Conservation (phyloP, 345 rosid species). For the Melaleuca alternifolia region DNA sequence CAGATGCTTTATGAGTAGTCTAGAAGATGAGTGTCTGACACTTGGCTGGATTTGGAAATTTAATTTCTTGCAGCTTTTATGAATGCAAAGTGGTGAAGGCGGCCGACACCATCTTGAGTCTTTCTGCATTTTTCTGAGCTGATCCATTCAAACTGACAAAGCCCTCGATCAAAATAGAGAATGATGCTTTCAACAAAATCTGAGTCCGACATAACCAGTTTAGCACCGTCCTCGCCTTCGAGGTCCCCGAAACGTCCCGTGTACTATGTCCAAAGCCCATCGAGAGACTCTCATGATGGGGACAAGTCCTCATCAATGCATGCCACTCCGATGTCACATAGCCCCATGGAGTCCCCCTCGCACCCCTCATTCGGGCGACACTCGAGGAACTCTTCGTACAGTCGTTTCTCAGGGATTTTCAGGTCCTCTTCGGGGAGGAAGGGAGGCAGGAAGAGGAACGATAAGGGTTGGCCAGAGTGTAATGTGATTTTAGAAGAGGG, state of each 20-base stretch:
- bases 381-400: constrained; percentile 73
- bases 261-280: constrained; percentile 80
- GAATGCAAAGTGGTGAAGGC: not conserved
- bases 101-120: not conserved
- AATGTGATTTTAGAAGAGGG: constrained; percentile 71
- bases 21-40: not conserved
- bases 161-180: not conserved
- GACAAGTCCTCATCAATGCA: constrained; percentile 72
- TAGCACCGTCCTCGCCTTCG: constrained; percentile 71
- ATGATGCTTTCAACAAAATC: constrained; percentile 60
- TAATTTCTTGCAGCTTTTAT: not conserved
- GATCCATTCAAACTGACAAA: not conserved
- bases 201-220: constrained; percentile 65
- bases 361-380: constrained; percentile 77
- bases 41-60: not conserved
- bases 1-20: not conserved
- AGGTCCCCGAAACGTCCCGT: constrained; percentile 67
- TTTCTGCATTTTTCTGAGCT: not conserved
- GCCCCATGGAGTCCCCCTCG: constrained; percentile 79
- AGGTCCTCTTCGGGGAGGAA: constrained; percentile 63
- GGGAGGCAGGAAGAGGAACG: constrained; percentile 47
- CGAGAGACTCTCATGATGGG: constrained; percentile 88
- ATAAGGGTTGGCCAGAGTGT: constrained; percentile 76
- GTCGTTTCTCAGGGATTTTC: constrained; percentile 78
- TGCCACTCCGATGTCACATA: constrained; percentile 26